Evolutionary conservation across 2,329 filamentous ascomycete genomes (phyloP), one percentile per base, ranked within the genome.

Genomic region (Colletotrichum eleusines): DNA sequence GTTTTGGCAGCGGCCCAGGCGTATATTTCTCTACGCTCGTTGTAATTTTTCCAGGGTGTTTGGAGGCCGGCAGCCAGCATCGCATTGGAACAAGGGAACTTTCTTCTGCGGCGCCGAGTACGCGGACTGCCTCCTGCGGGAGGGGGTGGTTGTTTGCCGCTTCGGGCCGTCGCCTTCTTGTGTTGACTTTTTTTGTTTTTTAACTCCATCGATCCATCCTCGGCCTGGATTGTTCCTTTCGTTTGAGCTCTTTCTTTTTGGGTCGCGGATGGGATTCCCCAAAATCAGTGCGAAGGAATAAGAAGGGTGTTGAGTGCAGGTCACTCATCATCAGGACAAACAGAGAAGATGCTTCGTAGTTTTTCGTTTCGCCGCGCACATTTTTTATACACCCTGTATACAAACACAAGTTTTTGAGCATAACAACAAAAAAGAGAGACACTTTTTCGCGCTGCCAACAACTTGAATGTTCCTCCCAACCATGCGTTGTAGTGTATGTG

Each of bases 11-110:
- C 59, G 58, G 63, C 20, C 68, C 35, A 60, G 72, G 80, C 78
- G 78, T 82, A 78, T 77, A 75, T 75, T 85, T 84, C 81, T 83
- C 77, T 86, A 86, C 84, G 78, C 80, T 85, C 84, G 82, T 87
- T 86, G 82, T 85, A 85, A 85, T 85, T 79, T 77, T 77, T 77
- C 75, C 74, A 77, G 78, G 76, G 75, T 78, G 76, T 46, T 68
- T 77, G 77, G 77, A 74, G 79, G 77, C 82, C 79, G 81, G 76
- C 78, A 77, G 77, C 76, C 76, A 75, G 74, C 69, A 73, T 76
- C 73, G 79, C 76, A 76, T 61, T 74, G 64, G 54, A 61, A 64
- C 53, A 63, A 59, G 44, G 58, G 58, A 61, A 70, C 40, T 62
- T 65, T 65, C 69, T 69, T 65, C 59, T 63, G 54, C 60, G 69